phyloP scores from a whole-genome alignment of 306 rosid genomes.

The Prunus mongolica region DNA sequence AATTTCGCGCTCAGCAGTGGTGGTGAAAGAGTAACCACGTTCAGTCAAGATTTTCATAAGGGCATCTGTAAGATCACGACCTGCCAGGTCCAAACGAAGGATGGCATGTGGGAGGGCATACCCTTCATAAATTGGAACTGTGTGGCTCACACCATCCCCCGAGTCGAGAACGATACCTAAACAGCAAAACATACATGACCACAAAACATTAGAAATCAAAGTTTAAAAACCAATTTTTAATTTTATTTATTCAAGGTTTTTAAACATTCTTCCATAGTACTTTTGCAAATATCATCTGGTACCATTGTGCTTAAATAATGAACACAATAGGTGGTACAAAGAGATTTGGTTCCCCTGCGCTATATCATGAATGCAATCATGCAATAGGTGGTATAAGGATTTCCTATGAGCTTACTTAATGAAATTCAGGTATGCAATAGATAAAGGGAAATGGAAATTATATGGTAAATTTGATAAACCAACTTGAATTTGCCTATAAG shows the following conservation, averaged over 20 bases:
- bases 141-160: slow-evolving; percentile 99
- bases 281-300: neutral
- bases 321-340: neutral
- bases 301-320: neutral
- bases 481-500: neutral
- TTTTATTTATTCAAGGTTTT: no score
- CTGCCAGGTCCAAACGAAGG: slow-evolving; percentile 93
- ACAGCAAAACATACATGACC: slow-evolving; percentile 10
- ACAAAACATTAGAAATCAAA: slow-evolving; percentile 1
- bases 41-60: slow-evolving; percentile 96
- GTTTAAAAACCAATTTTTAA: neutral
- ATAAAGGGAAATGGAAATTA: neutral
- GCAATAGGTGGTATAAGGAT: neutral
- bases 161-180: slow-evolving; percentile 91
- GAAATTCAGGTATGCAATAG: neutral
- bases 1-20: slow-evolving; percentile 93
- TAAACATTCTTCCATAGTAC: neutral
- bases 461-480: neutral
- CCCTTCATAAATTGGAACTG: slow-evolving; percentile 96
- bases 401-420: neutral
- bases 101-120: slow-evolving; percentile 99
- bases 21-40: slow-evolving; percentile 98
- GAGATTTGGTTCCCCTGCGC: neutral
- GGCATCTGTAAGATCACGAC: slow-evolving; percentile 94
- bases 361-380: neutral